Conservation (phyloP, 495 filamentous ascomycete genomes). For the Aspergillus baeticus region DNA sequence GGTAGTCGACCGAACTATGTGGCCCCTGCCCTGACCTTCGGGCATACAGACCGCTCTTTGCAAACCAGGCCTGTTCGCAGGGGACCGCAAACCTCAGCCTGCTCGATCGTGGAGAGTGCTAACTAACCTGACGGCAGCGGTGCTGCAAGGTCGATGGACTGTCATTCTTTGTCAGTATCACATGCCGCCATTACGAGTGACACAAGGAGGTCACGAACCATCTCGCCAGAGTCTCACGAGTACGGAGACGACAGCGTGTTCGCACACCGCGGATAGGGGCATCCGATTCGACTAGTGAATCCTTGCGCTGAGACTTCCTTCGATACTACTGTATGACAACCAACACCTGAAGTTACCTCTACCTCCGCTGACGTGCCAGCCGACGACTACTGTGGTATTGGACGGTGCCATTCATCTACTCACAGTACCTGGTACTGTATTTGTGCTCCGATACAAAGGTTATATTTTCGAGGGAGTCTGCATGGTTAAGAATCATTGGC, state of each 20-base stretch:
- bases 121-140: neutral
- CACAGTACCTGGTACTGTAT: neutral
- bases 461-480: neutral
- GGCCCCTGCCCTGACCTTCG: too few relatives aligned
- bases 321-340: conserved; percentile 8
- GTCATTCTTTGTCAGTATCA: neutral
- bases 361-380: neutral
- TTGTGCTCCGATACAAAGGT: neutral
- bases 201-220: neutral
- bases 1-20: too few relatives aligned
- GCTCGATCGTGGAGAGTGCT: too few relatives aligned
- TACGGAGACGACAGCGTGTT: neutral
- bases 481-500: too few relatives aligned
- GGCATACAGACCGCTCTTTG: too few relatives aligned
- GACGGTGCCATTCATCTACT: neutral
- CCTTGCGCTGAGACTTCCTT: neutral
- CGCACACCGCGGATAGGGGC: neutral
- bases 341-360: conserved; percentile 1
- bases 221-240: neutral
- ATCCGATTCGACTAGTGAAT: neutral
- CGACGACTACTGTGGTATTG: conserved; percentile 3
- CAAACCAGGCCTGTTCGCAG: too few relatives aligned
- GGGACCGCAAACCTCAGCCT: too few relatives aligned
- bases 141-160: neutral
- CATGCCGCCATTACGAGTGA: neutral